These are phyloP conservation scores for Thelephora ganbajun DNA, from an alignment of 768 basidiomycete species.

Conservation along the genomic window DNA sequence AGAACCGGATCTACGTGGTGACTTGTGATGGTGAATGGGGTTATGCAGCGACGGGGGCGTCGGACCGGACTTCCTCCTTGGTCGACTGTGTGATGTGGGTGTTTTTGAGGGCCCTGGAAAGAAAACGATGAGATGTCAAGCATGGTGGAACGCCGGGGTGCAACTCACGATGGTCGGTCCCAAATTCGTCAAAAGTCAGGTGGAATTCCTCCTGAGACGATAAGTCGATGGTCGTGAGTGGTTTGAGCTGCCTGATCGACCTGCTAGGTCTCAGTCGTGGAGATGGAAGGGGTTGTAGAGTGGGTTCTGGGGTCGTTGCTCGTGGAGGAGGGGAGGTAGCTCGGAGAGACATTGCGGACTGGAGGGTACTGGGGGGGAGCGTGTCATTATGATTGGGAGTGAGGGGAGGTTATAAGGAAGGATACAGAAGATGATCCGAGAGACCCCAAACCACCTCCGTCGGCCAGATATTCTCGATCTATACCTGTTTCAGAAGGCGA, in stretches of 20 bases:
- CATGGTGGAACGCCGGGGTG: no score
- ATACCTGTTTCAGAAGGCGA: no score
- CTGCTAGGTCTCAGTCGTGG: background rate
- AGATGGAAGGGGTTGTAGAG: background rate
- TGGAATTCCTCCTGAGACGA: background rate
- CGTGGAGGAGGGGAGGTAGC: background rate
- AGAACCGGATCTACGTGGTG: background rate
- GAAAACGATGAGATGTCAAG: background rate
- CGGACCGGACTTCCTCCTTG: no score
- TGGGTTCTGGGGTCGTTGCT: background rate
- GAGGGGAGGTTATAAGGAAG: background rate
- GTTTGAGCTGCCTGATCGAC: no score
- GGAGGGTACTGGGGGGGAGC: background rate
- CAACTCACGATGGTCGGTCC: background rate
- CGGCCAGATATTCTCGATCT: no score
- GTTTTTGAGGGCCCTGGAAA: background rate
- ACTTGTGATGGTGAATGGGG: no score
- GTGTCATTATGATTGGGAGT: background rate
- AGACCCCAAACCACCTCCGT: no score
- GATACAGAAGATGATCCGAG: background rate
- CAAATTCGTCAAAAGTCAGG: background rate
- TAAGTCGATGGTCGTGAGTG: no score
- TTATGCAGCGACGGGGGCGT: no score
- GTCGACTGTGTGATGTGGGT: constrained; percentile 1
- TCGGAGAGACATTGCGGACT: background rate